phyloP scores from a whole-genome alignment of 495 filamentous ascomycete species.

The Lasiosphaeria miniovina region DNA sequence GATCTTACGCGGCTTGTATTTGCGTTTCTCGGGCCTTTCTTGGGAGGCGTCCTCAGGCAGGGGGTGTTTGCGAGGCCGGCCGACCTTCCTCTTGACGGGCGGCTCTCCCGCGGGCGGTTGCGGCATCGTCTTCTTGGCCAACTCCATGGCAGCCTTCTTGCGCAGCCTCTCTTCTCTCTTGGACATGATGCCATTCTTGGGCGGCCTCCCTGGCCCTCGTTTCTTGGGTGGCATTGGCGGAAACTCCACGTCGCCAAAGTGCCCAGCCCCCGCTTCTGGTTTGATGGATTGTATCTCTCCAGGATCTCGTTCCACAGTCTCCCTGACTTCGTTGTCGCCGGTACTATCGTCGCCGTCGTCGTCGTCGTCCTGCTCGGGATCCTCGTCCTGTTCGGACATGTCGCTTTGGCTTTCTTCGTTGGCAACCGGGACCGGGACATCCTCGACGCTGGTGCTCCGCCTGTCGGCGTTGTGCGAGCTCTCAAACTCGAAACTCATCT shows the following conservation, averaged over 20 bases:
- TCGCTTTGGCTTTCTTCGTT: constrained; percentile 30
- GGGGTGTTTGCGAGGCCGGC: constrained; percentile 52
- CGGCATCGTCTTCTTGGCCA: constrained; percentile 45
- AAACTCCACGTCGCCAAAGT: constrained; percentile 22
- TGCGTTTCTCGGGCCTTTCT: constrained; percentile 66
- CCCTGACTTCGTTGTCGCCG: constrained; percentile 36
- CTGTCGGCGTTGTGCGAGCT: constrained; percentile 53
- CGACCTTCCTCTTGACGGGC: constrained; percentile 59
- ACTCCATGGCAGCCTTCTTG: constrained; percentile 57
- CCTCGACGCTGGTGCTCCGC: constrained; percentile 51
- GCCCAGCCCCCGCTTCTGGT: constrained; percentile 31
- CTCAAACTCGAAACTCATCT: constrained; percentile 66
- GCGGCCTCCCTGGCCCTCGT: constrained; percentile 81
- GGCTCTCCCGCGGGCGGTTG: constrained; percentile 43
- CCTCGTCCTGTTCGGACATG: constrained; percentile 28
- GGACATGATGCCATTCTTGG: constrained; percentile 90
- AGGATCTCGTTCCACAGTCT: constrained; percentile 36
- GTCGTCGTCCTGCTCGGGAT: constrained; percentile 31
- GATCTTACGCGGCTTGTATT: constrained; percentile 73
- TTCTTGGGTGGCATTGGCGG: constrained; percentile 56
- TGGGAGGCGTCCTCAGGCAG: constrained; percentile 50
- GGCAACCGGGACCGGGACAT: constrained; percentile 19
- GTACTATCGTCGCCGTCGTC: constrained; percentile 35
- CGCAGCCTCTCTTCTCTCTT: constrained; percentile 72
- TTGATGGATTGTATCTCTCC: constrained; percentile 34